Percentiles rank a stretch among this genome's conserved stretches.
These are phyloP conservation scores for Silene uniflora DNA, from an alignment of 148 eudicot genomes.

Conservation along the genomic window DNA sequence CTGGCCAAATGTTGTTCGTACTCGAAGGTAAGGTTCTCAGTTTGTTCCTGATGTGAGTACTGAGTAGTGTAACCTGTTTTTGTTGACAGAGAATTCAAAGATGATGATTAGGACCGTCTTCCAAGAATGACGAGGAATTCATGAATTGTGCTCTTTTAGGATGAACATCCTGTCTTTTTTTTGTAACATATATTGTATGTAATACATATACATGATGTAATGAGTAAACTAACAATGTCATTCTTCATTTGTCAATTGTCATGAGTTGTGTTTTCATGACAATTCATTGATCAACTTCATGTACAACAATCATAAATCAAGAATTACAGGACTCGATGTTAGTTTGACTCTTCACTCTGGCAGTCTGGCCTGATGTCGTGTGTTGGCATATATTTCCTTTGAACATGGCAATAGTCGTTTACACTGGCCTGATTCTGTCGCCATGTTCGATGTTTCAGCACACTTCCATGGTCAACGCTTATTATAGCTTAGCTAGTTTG, in stretches of 20 bases:
- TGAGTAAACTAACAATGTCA: neutral
- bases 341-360: no score
- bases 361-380: neutral
- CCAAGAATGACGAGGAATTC: neutral
- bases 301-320: neutral
- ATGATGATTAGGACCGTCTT: constrained; percentile 51
- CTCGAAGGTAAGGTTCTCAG: neutral
- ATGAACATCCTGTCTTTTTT: neutral
- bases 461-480: no score
- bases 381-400: neutral
- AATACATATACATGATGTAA: constrained; percentile 10
- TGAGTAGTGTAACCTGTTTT: constrained; percentile 12
- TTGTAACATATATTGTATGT: neutral
- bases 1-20: neutral
- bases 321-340: neutral
- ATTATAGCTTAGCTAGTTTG: no score
- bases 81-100: constrained; percentile 85
- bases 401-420: no score
- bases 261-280: neutral
- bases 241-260: neutral
- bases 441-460: no score
- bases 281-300: neutral
- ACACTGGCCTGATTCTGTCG: no score
- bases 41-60: neutral
- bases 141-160: neutral